phyloP scores from a whole-genome alignment of 1,284 basidiomycete genomes.

The Tetrapyrgos nigripes region DNA sequence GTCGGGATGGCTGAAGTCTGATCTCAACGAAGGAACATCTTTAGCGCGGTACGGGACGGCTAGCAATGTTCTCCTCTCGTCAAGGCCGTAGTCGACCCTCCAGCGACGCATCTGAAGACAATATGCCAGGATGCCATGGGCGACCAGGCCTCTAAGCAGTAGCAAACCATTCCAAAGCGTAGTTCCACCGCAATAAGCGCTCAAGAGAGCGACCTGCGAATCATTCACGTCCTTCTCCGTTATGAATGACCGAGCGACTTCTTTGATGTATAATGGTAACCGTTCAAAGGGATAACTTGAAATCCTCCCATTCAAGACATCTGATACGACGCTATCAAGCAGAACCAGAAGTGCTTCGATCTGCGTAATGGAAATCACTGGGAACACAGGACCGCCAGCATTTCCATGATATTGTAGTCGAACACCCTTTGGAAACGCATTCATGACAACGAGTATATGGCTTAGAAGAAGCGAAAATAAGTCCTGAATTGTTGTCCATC shows the following conservation, averaged over 20 bases:
- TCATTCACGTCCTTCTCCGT: constrained; percentile 24
- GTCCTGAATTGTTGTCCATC: constrained; percentile 54
- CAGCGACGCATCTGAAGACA: constrained; percentile 32
- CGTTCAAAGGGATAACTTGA: constrained; percentile 27
- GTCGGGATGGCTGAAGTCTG: constrained; percentile 65
- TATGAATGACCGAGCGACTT: constrained; percentile 49
- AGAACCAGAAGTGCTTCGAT: constrained; percentile 28
- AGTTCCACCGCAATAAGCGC: constrained; percentile 15
- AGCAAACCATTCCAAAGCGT: constrained; percentile 27
- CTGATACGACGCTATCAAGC: constrained; percentile 18
- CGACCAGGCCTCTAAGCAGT: constrained; percentile 43
- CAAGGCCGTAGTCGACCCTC: constrained; percentile 41
- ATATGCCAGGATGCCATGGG: constrained; percentile 32
- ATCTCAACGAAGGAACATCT: constrained; percentile 52
- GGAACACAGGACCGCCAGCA: constrained; percentile 30
- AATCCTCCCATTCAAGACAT: constrained; percentile 6
- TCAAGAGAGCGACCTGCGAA: constrained; percentile 42
- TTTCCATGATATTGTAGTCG: constrained; percentile 19
- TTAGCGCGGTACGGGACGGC: constrained; percentile 57
- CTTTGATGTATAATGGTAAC: constrained; percentile 50
- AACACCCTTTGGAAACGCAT: constrained; percentile 22
- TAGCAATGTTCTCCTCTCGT: constrained; percentile 16
- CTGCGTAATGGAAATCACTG: constrained; percentile 40
- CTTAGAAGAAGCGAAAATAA: constrained; percentile 36
- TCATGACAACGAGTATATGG: constrained; percentile 19